These are phyloP conservation scores for Colletotrichum noveboracense DNA, from an alignment of 2,329 filamentous ascomycete species.

Conservation along the genomic window DNA sequence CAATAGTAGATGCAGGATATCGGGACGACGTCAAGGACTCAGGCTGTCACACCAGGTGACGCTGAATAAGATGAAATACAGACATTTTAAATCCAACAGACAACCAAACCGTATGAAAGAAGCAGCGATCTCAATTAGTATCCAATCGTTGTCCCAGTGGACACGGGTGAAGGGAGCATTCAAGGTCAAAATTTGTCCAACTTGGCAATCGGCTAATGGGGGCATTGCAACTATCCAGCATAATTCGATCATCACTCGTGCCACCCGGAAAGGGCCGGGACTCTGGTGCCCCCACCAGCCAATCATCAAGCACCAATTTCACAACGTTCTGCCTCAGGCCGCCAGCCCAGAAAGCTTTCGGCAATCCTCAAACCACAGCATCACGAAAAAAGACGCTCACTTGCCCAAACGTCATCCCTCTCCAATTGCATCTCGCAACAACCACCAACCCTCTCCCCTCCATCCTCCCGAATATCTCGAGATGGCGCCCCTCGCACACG, in stretches of 20 bases:
- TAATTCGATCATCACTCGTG: not conserved
- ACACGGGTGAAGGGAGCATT: not conserved
- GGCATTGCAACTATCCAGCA: constrained; percentile 4
- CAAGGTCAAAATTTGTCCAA: not conserved
- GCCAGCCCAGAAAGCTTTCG: constrained; percentile 21
- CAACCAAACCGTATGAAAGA: not conserved
- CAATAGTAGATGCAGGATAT: not conserved
- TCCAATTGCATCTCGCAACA: constrained; percentile 23
- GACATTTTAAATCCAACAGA: not conserved
- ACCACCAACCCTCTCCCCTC: constrained; percentile 16
- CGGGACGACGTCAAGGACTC: not conserved
- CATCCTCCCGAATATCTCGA: constrained; percentile 29
- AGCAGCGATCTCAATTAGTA: not conserved
- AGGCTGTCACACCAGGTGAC: not conserved
- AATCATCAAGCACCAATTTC: constrained; percentile 55
- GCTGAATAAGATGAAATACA: not conserved
- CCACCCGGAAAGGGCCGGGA: constrained; percentile 24
- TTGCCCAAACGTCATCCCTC: constrained; percentile 21
- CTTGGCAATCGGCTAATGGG: not conserved
- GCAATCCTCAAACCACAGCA: constrained; percentile 32
- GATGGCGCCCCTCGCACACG: constrained; percentile 74
- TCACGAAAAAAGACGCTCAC: constrained; percentile 27
- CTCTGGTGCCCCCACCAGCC: constrained; percentile 30
- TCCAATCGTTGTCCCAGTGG: not conserved
- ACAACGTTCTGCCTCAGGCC: constrained; percentile 35